Conservation (phyloP, 2,329 filamentous ascomycete species). For the Purpureocillium lavendulum region DNA sequence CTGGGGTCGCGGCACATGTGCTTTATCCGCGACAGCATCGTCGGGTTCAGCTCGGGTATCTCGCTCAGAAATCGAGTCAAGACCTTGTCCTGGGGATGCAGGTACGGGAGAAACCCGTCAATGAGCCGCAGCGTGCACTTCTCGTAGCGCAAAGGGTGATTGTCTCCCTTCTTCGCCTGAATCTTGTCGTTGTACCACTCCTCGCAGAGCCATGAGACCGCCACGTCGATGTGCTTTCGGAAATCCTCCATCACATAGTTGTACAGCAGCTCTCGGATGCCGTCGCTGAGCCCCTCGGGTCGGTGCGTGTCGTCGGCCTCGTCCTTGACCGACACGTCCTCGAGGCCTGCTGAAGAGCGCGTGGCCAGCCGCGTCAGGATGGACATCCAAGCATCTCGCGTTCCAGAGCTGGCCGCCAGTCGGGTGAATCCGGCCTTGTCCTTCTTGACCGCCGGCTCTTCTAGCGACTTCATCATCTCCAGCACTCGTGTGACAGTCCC, state of each 20-base stretch:
- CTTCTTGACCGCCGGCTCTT: slow-evolving; percentile 55
- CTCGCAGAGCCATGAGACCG: slow-evolving; percentile 89
- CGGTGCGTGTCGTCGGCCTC: slow-evolving; percentile 43
- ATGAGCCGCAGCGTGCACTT: slow-evolving; percentile 74
- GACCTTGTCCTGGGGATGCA: slow-evolving; percentile 86
- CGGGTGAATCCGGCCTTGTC: slow-evolving; percentile 70
- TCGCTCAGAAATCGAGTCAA: slow-evolving; percentile 88
- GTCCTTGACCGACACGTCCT: slow-evolving; percentile 47
- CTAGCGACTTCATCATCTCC: slow-evolving; percentile 63
- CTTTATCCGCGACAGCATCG: slow-evolving; percentile 67
- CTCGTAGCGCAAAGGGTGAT: slow-evolving; percentile 61
- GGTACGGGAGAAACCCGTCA: slow-evolving; percentile 80
- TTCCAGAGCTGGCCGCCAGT: slow-evolving; percentile 74
- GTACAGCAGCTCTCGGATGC: slow-evolving; percentile 74
- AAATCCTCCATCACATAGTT: slow-evolving; percentile 89
- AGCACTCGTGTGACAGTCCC: slow-evolving; percentile 72
- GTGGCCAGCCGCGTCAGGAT: slow-evolving; percentile 81
- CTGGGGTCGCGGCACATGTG: slow-evolving; percentile 57
- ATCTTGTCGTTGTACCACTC: slow-evolving; percentile 91
- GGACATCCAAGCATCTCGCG: slow-evolving; percentile 85
- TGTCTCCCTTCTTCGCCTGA: slow-evolving; percentile 30
- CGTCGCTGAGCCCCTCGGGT: slow-evolving; percentile 48
- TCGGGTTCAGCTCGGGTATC: slow-evolving; percentile 67
- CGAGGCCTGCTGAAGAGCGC: slow-evolving; percentile 63
- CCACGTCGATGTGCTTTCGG: slow-evolving; percentile 77